phyloP scores from a whole-genome alignment of 2,329 filamentous ascomycete species.

The Colletotrichum salicis region DNA sequence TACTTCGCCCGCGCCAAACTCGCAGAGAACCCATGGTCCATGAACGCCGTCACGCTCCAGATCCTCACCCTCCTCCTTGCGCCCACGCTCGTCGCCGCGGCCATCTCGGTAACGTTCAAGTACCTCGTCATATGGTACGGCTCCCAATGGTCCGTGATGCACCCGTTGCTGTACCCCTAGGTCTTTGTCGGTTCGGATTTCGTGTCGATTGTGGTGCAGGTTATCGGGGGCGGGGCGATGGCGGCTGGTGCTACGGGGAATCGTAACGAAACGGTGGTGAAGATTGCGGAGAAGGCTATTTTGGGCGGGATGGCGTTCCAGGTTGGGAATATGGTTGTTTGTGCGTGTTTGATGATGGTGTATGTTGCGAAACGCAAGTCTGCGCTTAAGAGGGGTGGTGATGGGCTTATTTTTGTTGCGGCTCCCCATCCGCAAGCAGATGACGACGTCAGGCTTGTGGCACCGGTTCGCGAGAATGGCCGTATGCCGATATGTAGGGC shows the following conservation, averaged over 20 bases:
- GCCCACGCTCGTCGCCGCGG: conserved; percentile 56
- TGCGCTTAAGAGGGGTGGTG: background rate
- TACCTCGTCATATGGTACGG: conserved; percentile 57
- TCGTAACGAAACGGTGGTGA: conserved; percentile 11
- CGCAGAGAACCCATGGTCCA: conserved; percentile 51
- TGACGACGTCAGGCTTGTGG: background rate
- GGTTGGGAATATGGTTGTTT: conserved; percentile 41
- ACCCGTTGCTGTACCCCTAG: conserved; percentile 55
- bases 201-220: conserved; percentile 47
- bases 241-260: no score
- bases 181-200: conserved; percentile 62
- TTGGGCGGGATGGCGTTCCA: conserved; percentile 42
- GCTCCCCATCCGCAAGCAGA: background rate
- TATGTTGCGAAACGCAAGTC: conserved; percentile 5
- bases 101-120: conserved; percentile 58
- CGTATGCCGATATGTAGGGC: no score
- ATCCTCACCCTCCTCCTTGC: conserved; percentile 53
- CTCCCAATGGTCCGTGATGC: conserved; percentile 50
- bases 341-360: conserved; percentile 31
- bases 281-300: conserved; percentile 37
- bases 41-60: conserved; percentile 52
- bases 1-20: background rate
- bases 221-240: conserved; percentile 28
- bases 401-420: background rate
- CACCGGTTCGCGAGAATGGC: background rate